A percentile compares a stretch with the other conserved stretches of the same genome.
Evolutionary conservation across 2,329 filamentous ascomycete genomes (phyloP).

Genomic region (Alternaria triticimaculans): DNA sequence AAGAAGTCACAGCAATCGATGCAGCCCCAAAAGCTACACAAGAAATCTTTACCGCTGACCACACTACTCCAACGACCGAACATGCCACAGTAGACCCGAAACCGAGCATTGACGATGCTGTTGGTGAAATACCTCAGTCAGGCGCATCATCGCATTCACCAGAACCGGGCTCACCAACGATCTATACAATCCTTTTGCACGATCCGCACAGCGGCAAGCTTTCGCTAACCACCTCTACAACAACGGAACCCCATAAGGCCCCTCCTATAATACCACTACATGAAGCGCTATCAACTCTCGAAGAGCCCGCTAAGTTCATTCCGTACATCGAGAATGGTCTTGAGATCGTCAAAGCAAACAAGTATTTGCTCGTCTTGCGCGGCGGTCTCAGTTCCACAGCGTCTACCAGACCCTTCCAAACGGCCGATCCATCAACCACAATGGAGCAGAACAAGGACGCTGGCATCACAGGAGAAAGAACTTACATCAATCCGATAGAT

Average conservation of each 20-base stretch:
- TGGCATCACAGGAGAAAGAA: background rate
- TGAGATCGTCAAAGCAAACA: slow-evolving; percentile 37
- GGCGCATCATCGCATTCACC: background rate
- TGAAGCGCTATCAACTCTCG: slow-evolving; percentile 36
- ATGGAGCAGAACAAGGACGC: background rate
- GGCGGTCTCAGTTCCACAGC: slow-evolving; percentile 13
- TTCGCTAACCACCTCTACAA: slow-evolving; percentile 34
- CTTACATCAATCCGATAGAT: slow-evolving; percentile 43
- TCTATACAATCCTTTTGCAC: slow-evolving; percentile 38
- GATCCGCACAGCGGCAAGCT: slow-evolving; percentile 34
- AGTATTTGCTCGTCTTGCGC: slow-evolving; percentile 42
- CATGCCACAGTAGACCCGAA: background rate
- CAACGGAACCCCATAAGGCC: slow-evolving; percentile 19
- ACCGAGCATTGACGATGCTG: background rate
- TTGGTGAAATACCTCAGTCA: background rate
- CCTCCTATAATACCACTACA: slow-evolving; percentile 32
- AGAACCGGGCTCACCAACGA: slow-evolving; percentile 5
- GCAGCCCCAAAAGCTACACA: background rate
- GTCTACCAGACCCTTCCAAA: slow-evolving; percentile 16
- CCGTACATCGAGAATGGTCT: slow-evolving; percentile 35
- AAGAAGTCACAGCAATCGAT: background rate
- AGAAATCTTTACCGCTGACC: background rate
- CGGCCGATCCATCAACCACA: slow-evolving; percentile 2
- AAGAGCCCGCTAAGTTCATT: slow-evolving; percentile 38
- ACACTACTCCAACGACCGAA: background rate